Base-by-base conservation (phyloP, 495 filamentous ascomycete species). In the Xylaria palmicola region DNA sequence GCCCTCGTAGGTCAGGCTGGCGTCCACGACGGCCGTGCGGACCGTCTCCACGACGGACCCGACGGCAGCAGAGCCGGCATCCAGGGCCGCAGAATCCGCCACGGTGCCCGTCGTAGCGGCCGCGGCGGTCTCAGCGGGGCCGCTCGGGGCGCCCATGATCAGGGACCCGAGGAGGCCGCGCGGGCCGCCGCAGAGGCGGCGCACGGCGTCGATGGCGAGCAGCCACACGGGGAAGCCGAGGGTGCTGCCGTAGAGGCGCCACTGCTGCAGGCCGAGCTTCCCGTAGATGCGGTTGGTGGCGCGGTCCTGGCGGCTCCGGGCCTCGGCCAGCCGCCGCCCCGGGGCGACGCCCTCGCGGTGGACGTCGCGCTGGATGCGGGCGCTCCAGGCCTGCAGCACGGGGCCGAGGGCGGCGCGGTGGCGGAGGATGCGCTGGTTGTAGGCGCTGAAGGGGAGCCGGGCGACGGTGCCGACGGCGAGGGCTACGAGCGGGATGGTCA, bases 401-500 rank as follows among this genome's bases (percentile, higher is more conserved):
- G 86, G 86, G 0, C 40, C 37, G 6, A 90, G 68, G 13, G 74
- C 67, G 47, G 71, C 32, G 27, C 77, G 79, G 65, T 77, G 76
- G 63, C 78, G 64, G 62, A 68, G 20, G 54, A 78, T 67, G 59
- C 59, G 60, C 56, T 73, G 79, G 56, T 75, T 72, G 69, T 85
- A 90, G 40, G 85, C 63, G 19, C 81, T 73, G 3, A 89, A 60
- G 0, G 89, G 90, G 3, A 87, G 66, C 41, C 85, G 83, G 64
- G 88, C 68, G 32, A 76, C 51, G 30, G 80, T 75, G 56, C 86
- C 86, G 49, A 93, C 74, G 47, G 83, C 37, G 3, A 91, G 54
- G 1, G 90, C 88, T 0, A 89, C 79, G 55, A 90, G 77, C 0
- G 92, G 91, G 54, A 96, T 83, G 26, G 85, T 81, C 8, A 83